Conservation (phyloP, 2,329 filamentous ascomycete genomes). For the Penicillium olsonii region DNA sequence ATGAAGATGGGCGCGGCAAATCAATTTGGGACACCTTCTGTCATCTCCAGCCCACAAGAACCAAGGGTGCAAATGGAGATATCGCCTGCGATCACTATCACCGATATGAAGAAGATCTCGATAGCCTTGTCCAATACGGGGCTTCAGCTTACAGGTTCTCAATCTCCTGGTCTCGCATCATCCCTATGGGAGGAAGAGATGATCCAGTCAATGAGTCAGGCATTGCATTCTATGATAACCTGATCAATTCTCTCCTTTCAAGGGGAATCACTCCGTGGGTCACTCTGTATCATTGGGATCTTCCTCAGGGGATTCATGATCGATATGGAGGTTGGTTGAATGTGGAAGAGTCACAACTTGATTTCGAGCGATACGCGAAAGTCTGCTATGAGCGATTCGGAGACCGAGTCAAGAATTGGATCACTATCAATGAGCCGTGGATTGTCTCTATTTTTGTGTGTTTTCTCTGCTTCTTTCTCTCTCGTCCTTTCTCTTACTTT, state of each 20-base stretch:
- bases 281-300: conserved; percentile 48
- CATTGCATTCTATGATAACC: conserved; percentile 47
- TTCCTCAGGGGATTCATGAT: conserved; percentile 38
- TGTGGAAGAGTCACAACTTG: conserved; percentile 27
- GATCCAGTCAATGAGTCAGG: conserved; percentile 47
- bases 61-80: conserved; percentile 45
- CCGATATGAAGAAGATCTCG: conserved; percentile 46
- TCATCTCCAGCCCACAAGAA: conserved; percentile 33
- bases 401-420: conserved; percentile 42
- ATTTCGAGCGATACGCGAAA: conserved; percentile 45
- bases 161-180: conserved; percentile 49
- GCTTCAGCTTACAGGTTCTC: conserved; percentile 41
- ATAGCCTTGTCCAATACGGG: conserved; percentile 30
- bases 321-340: conserved; percentile 37
- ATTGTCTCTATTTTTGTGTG: conserved; percentile 26
- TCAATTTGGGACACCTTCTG: conserved; percentile 42
- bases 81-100: conserved; percentile 51
- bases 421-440: conserved; percentile 47
- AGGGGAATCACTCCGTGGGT: conserved; percentile 43
- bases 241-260: conserved; percentile 45
- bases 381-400: conserved; percentile 42
- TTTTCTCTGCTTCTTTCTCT: background rate
- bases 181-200: conserved; percentile 46
- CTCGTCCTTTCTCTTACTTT: background rate
- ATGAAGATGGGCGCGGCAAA: conserved; percentile 37